These are phyloP conservation scores for Tulasnella sp. DNA, from an alignment of 768 basidiomycete genomes.

Conservation along the genomic window DNA sequence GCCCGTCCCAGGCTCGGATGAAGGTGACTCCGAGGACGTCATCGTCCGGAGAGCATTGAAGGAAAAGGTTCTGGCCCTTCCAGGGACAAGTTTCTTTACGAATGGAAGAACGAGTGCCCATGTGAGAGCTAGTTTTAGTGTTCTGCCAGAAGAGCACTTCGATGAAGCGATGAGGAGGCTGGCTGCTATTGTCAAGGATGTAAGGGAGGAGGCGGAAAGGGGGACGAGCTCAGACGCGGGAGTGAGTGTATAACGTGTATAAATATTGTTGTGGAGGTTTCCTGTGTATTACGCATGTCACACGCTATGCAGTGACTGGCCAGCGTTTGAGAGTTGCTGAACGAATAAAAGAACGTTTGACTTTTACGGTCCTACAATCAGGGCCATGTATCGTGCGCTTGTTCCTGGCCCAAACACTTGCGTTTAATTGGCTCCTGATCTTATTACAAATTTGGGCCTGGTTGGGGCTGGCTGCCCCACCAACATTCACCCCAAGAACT, in stretches of 20 bases:
- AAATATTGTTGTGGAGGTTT: not conserved
- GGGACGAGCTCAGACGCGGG: not conserved
- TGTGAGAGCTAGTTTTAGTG: slow-evolving; percentile 79
- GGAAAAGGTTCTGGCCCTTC: slow-evolving; percentile 85
- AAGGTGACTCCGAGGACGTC: slow-evolving; percentile 66
- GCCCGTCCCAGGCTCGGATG: slow-evolving; percentile 30
- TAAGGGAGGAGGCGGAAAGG: not conserved
- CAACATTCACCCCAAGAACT: no score
- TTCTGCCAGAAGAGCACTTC: slow-evolving; percentile 39
- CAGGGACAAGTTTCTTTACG: slow-evolving; percentile 79
- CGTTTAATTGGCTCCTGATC: no score
- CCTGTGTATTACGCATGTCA: not conserved
- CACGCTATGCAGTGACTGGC: no score
- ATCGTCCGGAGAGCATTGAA: slow-evolving; percentile 73
- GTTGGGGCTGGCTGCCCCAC: slow-evolving; percentile 7
- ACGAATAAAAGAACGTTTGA: no score
- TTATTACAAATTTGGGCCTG: no score
- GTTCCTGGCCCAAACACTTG: no score
- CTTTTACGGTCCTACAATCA: no score
- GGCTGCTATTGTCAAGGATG: slow-evolving; percentile 15
- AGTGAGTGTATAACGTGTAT: not conserved
- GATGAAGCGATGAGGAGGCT: slow-evolving; percentile 17
- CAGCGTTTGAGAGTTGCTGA: no score
- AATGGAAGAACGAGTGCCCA: slow-evolving; percentile 64
- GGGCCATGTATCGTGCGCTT: no score